Conservation (phyloP, 352 stramenopile genomes). For the Phytophthora melonis region DNA sequence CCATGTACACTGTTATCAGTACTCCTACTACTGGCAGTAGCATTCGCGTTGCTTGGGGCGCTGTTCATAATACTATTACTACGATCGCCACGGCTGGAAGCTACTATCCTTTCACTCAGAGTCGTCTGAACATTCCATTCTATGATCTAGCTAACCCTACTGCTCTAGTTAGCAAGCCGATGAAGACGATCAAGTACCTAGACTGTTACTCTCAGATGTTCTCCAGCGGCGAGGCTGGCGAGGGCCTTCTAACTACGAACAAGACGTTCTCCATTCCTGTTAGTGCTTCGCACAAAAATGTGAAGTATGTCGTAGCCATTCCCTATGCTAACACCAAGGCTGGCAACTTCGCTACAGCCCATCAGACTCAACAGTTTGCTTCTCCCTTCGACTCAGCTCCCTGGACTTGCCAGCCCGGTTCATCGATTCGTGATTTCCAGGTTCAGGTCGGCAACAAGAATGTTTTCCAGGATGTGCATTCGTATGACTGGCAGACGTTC, state of each 20-base stretch:
- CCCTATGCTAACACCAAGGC: too few relatives aligned
- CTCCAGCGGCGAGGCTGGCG: background rate
- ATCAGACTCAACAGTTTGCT: background rate
- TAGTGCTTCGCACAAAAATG: background rate
- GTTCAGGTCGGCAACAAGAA: slow-evolving; percentile 33
- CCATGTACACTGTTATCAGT: too few relatives aligned
- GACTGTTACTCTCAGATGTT: slow-evolving; percentile 41
- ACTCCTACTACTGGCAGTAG: too few relatives aligned
- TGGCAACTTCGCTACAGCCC: background rate
- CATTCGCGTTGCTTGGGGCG: background rate
- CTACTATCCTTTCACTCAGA: background rate
- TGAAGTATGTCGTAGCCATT: background rate
- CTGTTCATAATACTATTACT: background rate
- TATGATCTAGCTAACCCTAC: slow-evolving; percentile 40
- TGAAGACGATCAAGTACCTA: slow-evolving; percentile 38
- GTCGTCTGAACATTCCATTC: slow-evolving; percentile 31
- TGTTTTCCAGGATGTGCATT: slow-evolving; percentile 3
- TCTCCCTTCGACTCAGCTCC: too few relatives aligned
- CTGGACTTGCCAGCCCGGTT: too few relatives aligned
- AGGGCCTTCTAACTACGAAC: slow-evolving; percentile 7
- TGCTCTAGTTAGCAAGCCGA: slow-evolving; percentile 32
- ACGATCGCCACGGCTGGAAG: background rate
- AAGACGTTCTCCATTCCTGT: background rate
- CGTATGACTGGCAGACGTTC: slow-evolving; percentile 29
- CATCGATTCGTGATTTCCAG: background rate